phyloP scores from a whole-genome alignment of 176 grass and related monocot genomes.

The Areca catechu region DNA sequence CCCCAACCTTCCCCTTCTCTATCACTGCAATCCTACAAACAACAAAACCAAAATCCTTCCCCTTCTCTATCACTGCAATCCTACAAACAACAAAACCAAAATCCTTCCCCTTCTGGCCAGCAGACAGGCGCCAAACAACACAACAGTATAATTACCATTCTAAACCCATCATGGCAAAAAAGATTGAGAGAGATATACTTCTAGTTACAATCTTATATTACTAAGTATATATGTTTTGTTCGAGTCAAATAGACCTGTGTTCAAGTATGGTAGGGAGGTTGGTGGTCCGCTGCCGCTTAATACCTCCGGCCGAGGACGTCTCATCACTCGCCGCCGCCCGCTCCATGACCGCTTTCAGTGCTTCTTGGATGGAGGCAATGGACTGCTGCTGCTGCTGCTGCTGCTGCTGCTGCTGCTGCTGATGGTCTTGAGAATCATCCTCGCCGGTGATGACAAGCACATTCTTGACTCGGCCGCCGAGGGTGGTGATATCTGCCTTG shows the following conservation, averaged over 20 bases:
- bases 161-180: too few relatives aligned
- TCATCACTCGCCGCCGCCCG: slow-evolving; percentile 46
- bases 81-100: too few relatives aligned
- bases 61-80: too few relatives aligned
- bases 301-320: slow-evolving; percentile 42
- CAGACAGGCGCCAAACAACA: too few relatives aligned
- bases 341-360: slow-evolving; percentile 65
- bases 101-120: too few relatives aligned
- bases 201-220: too few relatives aligned
- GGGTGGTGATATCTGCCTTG: slow-evolving; percentile 78
- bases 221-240: not conserved
- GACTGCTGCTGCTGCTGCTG: slow-evolving; percentile 42
- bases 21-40: too few relatives aligned
- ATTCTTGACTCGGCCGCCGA: slow-evolving; percentile 83
- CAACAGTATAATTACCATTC: too few relatives aligned
- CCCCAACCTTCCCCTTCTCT: too few relatives aligned
- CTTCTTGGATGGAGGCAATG: slow-evolving; percentile 76
- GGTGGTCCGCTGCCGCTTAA: slow-evolving; percentile 90
- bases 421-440: slow-evolving; percentile 6
- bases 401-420: slow-evolving; percentile 32
- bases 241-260: slow-evolving; percentile 39
- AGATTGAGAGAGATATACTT: too few relatives aligned
- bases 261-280: slow-evolving; percentile 13
- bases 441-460: slow-evolving; percentile 70
- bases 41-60: too few relatives aligned